A percentile compares a stretch with the other conserved stretches of the same genome.
Evolutionary conservation across 179 eudicot species (phyloP).

Genomic region (Silene noctiflora): DNA sequence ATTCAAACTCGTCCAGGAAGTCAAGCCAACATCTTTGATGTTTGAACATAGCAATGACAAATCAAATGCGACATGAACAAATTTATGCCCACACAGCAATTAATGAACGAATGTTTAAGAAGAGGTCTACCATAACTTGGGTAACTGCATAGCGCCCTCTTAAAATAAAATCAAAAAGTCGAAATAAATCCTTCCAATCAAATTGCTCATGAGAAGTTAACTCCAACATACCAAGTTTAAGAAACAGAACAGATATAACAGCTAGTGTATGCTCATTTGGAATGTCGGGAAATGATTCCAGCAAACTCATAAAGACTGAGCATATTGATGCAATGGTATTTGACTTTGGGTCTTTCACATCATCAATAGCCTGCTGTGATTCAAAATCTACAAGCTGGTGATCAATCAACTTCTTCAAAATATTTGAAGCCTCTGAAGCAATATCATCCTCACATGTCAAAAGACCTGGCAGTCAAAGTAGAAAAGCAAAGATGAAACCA

Average conservation of each 20-base stretch:
- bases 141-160: not conserved
- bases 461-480: constrained; percentile 48
- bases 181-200: not conserved
- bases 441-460: constrained; percentile 50
- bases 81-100: not conserved
- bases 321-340: constrained; percentile 50
- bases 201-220: not conserved
- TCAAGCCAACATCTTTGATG: not conserved
- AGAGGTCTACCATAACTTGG: not conserved
- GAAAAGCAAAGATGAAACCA: constrained; percentile 10
- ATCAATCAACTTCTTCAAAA: constrained; percentile 54
- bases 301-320: constrained; percentile 42
- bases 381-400: constrained; percentile 30
- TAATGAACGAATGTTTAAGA: not conserved
- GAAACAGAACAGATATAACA: constrained; percentile 61
- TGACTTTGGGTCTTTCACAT: constrained; percentile 35
- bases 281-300: constrained; percentile 36
- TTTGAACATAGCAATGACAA: not conserved
- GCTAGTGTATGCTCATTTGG: constrained; percentile 57
- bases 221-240: constrained; percentile 64
- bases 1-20: not conserved
- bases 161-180: not conserved
- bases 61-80: not conserved
- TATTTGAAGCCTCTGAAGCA: constrained; percentile 49
- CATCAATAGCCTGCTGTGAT: constrained; percentile 30